Evolutionary conservation across 441 rosid genomes (phyloP).

Genomic region (Syzygium syzygioides): DNA sequence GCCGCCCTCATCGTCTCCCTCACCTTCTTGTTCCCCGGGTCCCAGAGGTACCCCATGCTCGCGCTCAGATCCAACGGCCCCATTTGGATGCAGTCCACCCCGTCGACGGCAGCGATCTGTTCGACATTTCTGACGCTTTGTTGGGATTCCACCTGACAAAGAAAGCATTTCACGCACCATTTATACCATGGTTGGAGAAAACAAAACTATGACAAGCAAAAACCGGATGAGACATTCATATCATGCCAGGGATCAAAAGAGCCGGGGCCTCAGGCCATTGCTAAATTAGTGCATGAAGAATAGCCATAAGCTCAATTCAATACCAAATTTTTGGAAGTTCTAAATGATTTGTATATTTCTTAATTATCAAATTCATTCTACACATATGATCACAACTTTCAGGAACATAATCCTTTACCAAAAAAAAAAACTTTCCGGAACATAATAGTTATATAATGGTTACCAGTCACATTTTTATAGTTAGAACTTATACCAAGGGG

Average conservation of each 20-base stretch:
- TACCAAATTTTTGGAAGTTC: background rate
- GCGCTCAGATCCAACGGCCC: conserved; percentile 95
- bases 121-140: conserved; percentile 61
- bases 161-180: background rate
- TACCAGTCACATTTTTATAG: background rate
- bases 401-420: background rate
- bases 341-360: background rate
- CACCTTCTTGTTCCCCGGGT: conserved; percentile 91
- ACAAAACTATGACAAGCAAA: background rate
- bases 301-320: background rate
- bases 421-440: background rate
- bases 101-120: conserved; percentile 77
- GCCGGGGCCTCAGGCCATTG: background rate
- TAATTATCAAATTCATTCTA: background rate
- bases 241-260: background rate
- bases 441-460: background rate
- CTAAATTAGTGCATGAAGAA: background rate
- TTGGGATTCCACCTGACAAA: conserved; percentile 46
- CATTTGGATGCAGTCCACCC: conserved; percentile 92
- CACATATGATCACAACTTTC: background rate
- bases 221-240: background rate
- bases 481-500: background rate
- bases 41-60: conserved; percentile 84
- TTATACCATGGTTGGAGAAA: background rate
- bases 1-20: conserved; percentile 53